Percentiles rank a stretch among this genome's conserved stretches.
Evolutionary conservation across 768 basidiomycete species (phyloP).

Genomic region (Mycena capillaripes): DNA sequence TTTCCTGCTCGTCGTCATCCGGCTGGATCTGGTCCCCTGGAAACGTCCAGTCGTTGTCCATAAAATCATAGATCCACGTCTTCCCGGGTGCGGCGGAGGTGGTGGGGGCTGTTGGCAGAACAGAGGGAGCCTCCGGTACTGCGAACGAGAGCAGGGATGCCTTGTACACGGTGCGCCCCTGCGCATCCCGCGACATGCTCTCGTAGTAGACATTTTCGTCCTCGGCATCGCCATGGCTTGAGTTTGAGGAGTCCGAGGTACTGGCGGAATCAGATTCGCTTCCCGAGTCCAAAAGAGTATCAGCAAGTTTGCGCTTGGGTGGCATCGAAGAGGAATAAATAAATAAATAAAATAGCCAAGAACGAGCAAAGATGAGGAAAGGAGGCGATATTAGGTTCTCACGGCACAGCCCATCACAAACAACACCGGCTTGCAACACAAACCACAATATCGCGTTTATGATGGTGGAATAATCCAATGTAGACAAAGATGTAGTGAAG

Average conservation of each 20-base stretch:
- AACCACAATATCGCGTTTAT: no score
- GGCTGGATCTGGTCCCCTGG: not conserved
- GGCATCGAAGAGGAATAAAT: not conserved
- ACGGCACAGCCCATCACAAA: no score
- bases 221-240: not conserved
- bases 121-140: not conserved
- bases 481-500: no score
- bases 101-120: no score
- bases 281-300: not conserved
- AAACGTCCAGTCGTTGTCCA: slow-evolving; percentile 14
- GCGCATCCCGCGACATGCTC: not conserved
- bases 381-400: not conserved
- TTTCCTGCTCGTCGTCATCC: not conserved
- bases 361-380: no score
- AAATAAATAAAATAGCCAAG: not conserved
- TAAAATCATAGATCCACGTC: slow-evolving; percentile 17
- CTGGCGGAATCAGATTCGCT: not conserved
- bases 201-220: not conserved
- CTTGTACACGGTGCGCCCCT: not conserved
- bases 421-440: no score
- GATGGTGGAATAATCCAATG: no score
- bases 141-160: not conserved
- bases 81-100: no score
- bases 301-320: not conserved
- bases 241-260: not conserved